Evolutionary conservation across 2,329 filamentous ascomycete species (phyloP).

Genomic region (Colletotrichum orbiculare): DNA sequence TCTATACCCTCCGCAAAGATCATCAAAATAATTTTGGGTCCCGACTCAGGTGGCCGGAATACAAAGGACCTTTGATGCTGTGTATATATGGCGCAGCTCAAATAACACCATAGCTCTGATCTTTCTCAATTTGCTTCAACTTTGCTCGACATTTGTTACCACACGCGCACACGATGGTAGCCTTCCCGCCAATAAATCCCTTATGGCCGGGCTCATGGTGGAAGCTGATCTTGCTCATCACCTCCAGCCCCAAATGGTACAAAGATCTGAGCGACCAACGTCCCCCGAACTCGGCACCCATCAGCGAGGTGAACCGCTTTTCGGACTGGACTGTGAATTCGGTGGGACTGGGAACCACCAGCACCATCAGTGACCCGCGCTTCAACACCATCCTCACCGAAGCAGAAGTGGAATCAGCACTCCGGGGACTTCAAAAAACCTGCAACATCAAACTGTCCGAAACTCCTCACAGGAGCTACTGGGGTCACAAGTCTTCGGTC

Average conservation of each 20-base stretch:
- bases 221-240: background rate
- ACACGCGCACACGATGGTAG: background rate
- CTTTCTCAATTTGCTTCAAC: no score
- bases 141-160: background rate
- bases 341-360: conserved; percentile 42
- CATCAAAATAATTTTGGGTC: no score
- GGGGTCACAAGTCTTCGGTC: conserved; percentile 52
- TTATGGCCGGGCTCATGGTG: background rate
- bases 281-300: conserved; percentile 37
- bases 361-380: conserved; percentile 42
- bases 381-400: conserved; percentile 58
- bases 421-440: conserved; percentile 52
- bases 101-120: no score
- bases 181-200: no score
- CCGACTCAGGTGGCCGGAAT: no score
- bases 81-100: no score
- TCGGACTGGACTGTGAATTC: conserved; percentile 48
- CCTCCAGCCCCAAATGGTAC: background rate
- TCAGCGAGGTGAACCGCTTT: conserved; percentile 56
- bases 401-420: conserved; percentile 55
- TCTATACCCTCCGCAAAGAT: no score
- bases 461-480: conserved; percentile 54
- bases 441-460: conserved; percentile 53
- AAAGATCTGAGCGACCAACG: background rate
- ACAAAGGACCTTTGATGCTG: no score